phyloP scores from a whole-genome alignment of 2,329 filamentous ascomycete genomes.

The Botryotinia globosa region DNA sequence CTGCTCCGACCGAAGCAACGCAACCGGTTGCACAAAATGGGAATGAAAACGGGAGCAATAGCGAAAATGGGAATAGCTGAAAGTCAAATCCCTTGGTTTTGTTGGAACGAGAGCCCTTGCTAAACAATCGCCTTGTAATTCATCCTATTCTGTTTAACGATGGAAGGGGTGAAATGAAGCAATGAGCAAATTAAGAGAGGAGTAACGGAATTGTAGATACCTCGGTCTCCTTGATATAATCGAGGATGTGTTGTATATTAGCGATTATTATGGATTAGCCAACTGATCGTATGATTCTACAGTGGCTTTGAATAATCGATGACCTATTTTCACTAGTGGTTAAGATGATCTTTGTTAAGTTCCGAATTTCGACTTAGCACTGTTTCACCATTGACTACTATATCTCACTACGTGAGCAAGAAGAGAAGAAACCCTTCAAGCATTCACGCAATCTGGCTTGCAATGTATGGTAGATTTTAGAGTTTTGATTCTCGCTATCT shows the following conservation, averaged over 20 bases:
- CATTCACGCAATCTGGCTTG: background rate
- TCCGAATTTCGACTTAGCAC: background rate
- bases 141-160: background rate
- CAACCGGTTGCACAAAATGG: constrained; percentile 2
- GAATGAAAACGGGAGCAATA: background rate
- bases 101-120: background rate
- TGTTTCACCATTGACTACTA: background rate
- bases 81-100: background rate
- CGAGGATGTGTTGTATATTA: constrained; percentile 5
- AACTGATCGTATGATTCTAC: background rate
- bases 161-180: background rate
- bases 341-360: background rate
- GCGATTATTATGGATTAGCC: background rate
- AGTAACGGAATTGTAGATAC: constrained; percentile 9
- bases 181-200: background rate
- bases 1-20: background rate
- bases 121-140: background rate
- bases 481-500: background rate
- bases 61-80: background rate
- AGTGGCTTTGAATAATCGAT: too few species aligned
- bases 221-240: background rate
- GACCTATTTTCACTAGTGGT: background rate
- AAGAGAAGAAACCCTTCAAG: background rate
- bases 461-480: background rate
- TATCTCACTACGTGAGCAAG: background rate